A percentile compares a stretch with the other conserved stretches of the same genome.
phyloP scores from a whole-genome alignment of 2,329 filamentous ascomycete species.

The Mycogone perniciosa region DNA sequence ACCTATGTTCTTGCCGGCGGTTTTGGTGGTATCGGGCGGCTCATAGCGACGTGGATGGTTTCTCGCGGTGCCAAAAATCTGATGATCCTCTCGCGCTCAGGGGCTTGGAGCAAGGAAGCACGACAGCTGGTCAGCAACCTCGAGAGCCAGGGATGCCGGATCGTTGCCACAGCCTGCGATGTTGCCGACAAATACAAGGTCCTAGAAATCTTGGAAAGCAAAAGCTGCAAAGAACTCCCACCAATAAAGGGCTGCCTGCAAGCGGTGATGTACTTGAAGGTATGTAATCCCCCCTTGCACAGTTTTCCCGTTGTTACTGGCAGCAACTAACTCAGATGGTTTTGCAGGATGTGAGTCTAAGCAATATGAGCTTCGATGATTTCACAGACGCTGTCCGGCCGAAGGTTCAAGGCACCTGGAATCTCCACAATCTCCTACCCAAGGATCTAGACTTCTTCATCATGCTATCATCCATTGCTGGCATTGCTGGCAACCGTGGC shows the following conservation, averaged over 20 bases:
- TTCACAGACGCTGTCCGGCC: conserved; percentile 22
- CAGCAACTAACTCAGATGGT: conserved; percentile 17
- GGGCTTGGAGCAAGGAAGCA: conserved; percentile 14
- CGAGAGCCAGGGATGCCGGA: conserved; percentile 4
- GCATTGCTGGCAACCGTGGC: conserved; percentile 25
- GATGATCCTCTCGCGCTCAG: conserved; percentile 25
- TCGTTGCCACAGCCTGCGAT: conserved; percentile 1
- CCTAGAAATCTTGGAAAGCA: too few species aligned
- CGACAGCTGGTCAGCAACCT: conserved; percentile 14
- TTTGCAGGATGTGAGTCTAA: conserved; percentile 26
- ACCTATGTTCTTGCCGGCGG: conserved; percentile 20
- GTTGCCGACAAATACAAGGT: too few species aligned
- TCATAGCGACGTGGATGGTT: conserved; percentile 15
- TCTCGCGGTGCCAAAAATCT: conserved; percentile 20
- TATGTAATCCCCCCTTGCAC: too few species aligned
- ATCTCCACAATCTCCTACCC: conserved; percentile 21
- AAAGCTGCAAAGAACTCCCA: too few species aligned
- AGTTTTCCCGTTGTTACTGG: too few species aligned
- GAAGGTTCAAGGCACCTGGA: conserved; percentile 27
- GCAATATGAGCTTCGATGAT: conserved; percentile 21
- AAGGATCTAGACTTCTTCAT: conserved; percentile 32
- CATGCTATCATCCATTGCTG: conserved; percentile 29
- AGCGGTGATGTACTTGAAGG: too few species aligned
- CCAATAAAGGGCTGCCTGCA: too few species aligned
- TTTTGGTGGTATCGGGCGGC: conserved; percentile 17